Conservation (phyloP, 495 filamentous ascomycete species). For the Penicillium alfredii region DNA sequence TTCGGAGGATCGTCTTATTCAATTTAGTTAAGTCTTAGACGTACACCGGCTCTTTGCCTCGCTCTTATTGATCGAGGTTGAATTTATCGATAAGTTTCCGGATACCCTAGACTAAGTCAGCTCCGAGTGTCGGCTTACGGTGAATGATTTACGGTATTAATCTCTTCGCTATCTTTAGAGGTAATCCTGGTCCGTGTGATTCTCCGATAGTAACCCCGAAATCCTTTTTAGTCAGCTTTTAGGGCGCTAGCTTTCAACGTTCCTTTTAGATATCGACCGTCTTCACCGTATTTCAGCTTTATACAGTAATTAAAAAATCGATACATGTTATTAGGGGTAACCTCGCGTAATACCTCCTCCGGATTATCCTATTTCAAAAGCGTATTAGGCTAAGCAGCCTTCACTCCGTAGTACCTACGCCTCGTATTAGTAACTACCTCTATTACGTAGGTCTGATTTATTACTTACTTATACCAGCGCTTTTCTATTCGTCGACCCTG, state of each 20-base stretch:
- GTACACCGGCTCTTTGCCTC: constrained; percentile 17
- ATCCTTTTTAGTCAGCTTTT: constrained; percentile 16
- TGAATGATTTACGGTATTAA: constrained; percentile 14
- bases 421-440: constrained; percentile 1
- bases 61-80: constrained; percentile 11
- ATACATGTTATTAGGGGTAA: constrained; percentile 11
- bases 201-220: constrained; percentile 19
- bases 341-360: constrained; percentile 5
- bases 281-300: constrained; percentile 10
- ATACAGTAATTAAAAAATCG: constrained; percentile 17
- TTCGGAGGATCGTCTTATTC: constrained; percentile 17
- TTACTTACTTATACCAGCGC: constrained; percentile 18
- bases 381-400: constrained; percentile 6
- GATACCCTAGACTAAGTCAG: constrained; percentile 9
- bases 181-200: constrained; percentile 14
- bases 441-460: constrained; percentile 2
- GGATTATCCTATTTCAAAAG: constrained; percentile 9
- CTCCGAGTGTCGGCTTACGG: background rate
- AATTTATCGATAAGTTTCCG: constrained; percentile 17
- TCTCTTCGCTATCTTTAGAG: constrained; percentile 19
- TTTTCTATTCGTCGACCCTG: constrained; percentile 12
- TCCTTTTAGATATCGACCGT: constrained; percentile 12
- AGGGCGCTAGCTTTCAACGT: constrained; percentile 15
- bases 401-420: constrained; percentile 8
- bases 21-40: constrained; percentile 21